phyloP scores from a whole-genome alignment of 352 stramenopile genomes.

The Proteromonas lacertae region DNA sequence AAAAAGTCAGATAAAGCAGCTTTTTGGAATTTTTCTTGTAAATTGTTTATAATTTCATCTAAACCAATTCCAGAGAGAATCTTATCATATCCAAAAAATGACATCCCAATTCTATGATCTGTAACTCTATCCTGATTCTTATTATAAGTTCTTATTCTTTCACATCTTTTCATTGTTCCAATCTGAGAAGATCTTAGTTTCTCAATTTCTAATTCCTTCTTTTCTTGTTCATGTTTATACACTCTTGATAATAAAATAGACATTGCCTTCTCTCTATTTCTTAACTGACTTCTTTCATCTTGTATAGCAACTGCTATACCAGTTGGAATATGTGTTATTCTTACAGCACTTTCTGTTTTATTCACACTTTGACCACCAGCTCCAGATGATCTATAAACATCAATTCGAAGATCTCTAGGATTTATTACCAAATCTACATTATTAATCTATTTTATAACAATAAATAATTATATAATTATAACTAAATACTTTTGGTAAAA shows the following conservation, averaged over 20 bases:
- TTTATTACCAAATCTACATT: constrained; percentile 31
- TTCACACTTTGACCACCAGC: constrained; percentile 70
- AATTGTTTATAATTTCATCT: constrained; percentile 8
- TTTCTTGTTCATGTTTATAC: constrained; percentile 26
- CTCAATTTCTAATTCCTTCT: constrained; percentile 1
- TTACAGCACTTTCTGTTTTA: constrained; percentile 62
- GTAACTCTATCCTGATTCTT: constrained; percentile 38
- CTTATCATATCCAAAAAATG: constrained; percentile 28
- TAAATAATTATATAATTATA: too few relatives aligned
- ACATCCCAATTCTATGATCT: constrained; percentile 48
- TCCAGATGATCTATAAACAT: constrained; percentile 48
- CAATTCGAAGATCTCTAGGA: constrained; percentile 45
- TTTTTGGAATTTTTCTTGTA: too few relatives aligned
- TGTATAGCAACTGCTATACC: constrained; percentile 25
- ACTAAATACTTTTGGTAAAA: constrained; percentile 49
- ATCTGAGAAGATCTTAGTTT: constrained; percentile 25
- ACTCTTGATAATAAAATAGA: constrained; percentile 10
- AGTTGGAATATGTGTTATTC: constrained; percentile 63
- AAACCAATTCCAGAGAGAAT: constrained; percentile 45
- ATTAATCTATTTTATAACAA: too few relatives aligned
- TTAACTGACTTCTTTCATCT: constrained; percentile 3
- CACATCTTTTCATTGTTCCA: constrained; percentile 44
- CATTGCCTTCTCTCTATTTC: constrained; percentile 1
- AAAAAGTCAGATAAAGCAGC: too few relatives aligned
- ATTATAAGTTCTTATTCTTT: constrained; percentile 69